Conservation (phyloP, 2,329 filamentous ascomycete species). For the Talaromyces sp. region DNA sequence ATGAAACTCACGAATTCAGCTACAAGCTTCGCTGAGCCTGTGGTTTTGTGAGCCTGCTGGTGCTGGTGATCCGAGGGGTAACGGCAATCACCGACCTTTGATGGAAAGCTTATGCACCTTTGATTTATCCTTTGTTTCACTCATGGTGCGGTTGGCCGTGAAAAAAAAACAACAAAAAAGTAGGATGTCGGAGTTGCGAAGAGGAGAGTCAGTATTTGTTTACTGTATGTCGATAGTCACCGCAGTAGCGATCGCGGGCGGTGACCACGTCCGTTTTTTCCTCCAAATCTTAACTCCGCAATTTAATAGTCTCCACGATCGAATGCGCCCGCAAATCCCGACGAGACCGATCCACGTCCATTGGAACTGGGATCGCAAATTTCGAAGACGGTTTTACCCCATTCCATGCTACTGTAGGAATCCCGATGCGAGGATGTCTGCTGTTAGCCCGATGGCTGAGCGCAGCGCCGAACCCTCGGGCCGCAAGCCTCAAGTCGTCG, state of each 20-base stretch:
- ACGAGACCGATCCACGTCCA: slow-evolving; percentile 13
- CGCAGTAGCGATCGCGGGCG: slow-evolving; percentile 36
- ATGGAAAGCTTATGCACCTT: slow-evolving; percentile 91
- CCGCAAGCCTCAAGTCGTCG: slow-evolving; percentile 33
- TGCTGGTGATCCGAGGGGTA: background rate
- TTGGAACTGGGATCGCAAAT: background rate
- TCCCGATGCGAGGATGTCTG: slow-evolving; percentile 52
- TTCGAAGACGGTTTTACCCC: slow-evolving; percentile 4
- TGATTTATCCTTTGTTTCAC: slow-evolving; percentile 66
- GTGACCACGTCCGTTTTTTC: slow-evolving; percentile 36
- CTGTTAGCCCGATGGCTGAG: slow-evolving; percentile 51
- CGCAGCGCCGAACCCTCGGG: slow-evolving; percentile 40
- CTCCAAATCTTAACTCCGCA: slow-evolving; percentile 28
- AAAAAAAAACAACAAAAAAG: slow-evolving; percentile 1
- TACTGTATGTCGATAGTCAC: slow-evolving; percentile 37
- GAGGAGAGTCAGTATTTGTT: slow-evolving; percentile 32
- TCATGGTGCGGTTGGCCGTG: slow-evolving; percentile 34
- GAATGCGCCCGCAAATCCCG: background rate
- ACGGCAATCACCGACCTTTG: slow-evolving; percentile 35
- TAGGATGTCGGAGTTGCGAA: background rate
- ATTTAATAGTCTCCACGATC: background rate
- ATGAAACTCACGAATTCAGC: slow-evolving; percentile 80
- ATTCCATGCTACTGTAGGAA: slow-evolving; percentile 38
- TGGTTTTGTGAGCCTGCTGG: slow-evolving; percentile 31
- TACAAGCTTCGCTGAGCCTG: slow-evolving; percentile 79